phyloP scores from a whole-genome alignment of 1,284 basidiomycete species.

The Cryptococcus jaspeensis region DNA sequence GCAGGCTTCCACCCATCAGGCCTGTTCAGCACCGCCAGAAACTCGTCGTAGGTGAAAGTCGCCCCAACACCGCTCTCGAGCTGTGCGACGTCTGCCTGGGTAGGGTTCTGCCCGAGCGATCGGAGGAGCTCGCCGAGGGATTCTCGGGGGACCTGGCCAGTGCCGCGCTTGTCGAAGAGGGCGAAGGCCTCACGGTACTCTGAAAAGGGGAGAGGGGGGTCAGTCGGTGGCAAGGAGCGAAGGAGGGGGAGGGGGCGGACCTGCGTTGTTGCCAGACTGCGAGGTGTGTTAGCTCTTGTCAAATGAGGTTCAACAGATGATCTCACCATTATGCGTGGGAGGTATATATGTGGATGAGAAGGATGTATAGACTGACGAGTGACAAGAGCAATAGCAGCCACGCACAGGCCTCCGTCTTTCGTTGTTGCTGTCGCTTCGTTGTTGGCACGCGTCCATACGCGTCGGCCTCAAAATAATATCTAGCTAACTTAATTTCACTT shows the following conservation, averaged over 20 bases:
- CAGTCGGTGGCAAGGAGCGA: neutral
- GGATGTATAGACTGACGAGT: no score
- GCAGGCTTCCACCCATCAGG: constrained; percentile 97
- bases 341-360: no score
- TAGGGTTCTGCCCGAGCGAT: constrained; percentile 96
- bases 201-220: constrained; percentile 39
- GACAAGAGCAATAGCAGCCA: no score
- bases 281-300: neutral
- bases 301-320: no score
- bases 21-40: constrained; percentile 86
- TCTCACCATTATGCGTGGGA: no score
- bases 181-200: constrained; percentile 97
- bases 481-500: no score
- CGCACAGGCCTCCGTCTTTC: no score
- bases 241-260: constrained; percentile 11
- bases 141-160: constrained; percentile 81
- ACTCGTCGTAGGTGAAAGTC: constrained; percentile 76
- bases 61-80: constrained; percentile 64
- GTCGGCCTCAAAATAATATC: no score
- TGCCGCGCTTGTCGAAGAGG: constrained; percentile 95
- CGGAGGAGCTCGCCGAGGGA: constrained; percentile 92
- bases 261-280: constrained; percentile 38
- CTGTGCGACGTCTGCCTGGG: constrained; percentile 89
- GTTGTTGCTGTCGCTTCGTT: no score
- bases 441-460: no score